These are phyloP conservation scores for Thozetella sp. DNA, from an alignment of 495 filamentous ascomycete genomes.

Conservation along the genomic window DNA sequence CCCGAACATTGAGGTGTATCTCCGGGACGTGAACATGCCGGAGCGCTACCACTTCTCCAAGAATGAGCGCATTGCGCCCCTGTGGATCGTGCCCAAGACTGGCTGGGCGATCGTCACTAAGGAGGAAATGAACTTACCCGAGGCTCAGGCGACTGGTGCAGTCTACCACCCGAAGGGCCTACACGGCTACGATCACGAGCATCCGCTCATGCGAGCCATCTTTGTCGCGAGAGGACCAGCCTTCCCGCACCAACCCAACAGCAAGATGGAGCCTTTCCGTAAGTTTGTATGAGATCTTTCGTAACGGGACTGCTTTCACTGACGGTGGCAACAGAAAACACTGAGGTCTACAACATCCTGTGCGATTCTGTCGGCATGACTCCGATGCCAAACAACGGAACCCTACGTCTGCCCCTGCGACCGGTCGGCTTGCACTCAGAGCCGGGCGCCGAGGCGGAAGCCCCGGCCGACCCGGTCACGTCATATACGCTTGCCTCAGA, in stretches of 20 bases:
- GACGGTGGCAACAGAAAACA: constrained; percentile 70
- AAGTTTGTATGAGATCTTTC: constrained; percentile 36
- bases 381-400: constrained; percentile 82
- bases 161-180: constrained; percentile 77
- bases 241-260: constrained; percentile 83
- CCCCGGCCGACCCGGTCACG: constrained; percentile 32
- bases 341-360: constrained; percentile 92
- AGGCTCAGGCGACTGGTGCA: constrained; percentile 59
- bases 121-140: constrained; percentile 71
- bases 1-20: constrained; percentile 79
- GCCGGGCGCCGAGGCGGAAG: constrained; percentile 25
- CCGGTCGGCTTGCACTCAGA: constrained; percentile 64
- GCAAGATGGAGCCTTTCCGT: constrained; percentile 82
- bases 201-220: constrained; percentile 90
- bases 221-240: constrained; percentile 88
- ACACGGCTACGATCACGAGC: constrained; percentile 88
- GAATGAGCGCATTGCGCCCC: constrained; percentile 84
- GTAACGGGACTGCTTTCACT: constrained; percentile 13
- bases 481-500: constrained; percentile 9
- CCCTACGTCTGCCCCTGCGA: constrained; percentile 74
- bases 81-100: constrained; percentile 89
- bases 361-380: constrained; percentile 78
- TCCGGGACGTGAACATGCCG: constrained; percentile 81
- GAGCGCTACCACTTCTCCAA: constrained; percentile 83
- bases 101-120: constrained; percentile 88